phyloP scores from a whole-genome alignment of 2,329 filamentous ascomycete genomes.

The Colletotrichum orbiculare region DNA sequence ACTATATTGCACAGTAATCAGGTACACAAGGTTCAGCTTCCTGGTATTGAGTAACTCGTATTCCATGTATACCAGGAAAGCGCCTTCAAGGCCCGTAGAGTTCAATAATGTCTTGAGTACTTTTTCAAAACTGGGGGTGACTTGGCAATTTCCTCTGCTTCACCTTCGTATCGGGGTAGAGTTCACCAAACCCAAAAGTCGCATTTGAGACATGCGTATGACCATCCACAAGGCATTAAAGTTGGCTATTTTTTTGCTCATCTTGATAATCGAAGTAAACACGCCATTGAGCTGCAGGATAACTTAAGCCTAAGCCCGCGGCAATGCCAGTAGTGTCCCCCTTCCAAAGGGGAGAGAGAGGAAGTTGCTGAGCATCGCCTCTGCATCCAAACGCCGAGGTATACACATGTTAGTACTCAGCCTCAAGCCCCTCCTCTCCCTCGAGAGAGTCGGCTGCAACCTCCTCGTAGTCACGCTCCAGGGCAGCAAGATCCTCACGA shows the following conservation, averaged over 20 bases:
- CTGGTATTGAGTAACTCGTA: no score
- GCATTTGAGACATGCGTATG: no score
- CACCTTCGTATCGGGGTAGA: no score
- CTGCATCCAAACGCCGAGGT: conserved; percentile 33
- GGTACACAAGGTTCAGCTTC: no score
- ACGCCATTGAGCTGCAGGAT: conserved; percentile 22
- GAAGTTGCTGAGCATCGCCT: conserved; percentile 26
- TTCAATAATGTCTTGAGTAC: no score
- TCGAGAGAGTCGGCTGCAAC: conserved; percentile 94
- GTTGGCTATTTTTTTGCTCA: conserved; percentile 36
- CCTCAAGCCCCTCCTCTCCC: conserved; percentile 84
- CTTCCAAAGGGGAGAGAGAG: conserved; percentile 16
- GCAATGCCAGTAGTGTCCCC: conserved; percentile 10
- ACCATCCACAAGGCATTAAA: conserved; percentile 34
- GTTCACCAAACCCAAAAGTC: no score
- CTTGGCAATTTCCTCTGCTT: no score
- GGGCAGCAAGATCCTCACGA: conserved; percentile 95
- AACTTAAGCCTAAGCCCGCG: conserved; percentile 21
- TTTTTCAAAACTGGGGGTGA: no score
- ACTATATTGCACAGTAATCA: no score
- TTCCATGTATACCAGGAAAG: no score
- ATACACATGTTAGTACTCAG: conserved; percentile 80
- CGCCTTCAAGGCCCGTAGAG: no score
- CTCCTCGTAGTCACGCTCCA: conserved; percentile 99
- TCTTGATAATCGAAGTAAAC: conserved; percentile 37